Evolutionary conservation across 352 stramenopile species (phyloP).

Genomic region (Thalassiosira livingstoniorum): DNA sequence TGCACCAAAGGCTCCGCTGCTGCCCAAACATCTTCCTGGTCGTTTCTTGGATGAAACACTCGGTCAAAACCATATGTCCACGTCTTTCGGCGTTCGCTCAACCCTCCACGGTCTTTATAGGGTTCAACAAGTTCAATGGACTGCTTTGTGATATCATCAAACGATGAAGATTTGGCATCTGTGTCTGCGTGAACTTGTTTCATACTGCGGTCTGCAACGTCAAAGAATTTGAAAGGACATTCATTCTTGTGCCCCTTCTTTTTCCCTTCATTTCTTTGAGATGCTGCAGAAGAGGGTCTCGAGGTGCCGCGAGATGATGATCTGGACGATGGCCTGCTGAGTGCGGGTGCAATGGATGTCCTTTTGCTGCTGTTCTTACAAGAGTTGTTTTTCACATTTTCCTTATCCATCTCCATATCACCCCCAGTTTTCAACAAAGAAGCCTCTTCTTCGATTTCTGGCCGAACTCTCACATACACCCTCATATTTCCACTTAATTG

Average conservation of each 20-base stretch:
- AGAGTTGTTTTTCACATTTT: conserved; percentile 25
- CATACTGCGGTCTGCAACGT: conserved; percentile 59
- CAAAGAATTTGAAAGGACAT: conserved; percentile 68
- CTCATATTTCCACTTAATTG: conserved; percentile 97
- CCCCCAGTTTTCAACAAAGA: conserved; percentile 15
- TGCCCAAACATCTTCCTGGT: conserved; percentile 91
- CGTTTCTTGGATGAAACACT: conserved; percentile 68
- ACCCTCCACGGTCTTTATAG: conserved; percentile 83
- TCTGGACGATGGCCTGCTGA: conserved; percentile 3
- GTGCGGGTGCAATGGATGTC: no score
- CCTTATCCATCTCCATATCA: conserved; percentile 23
- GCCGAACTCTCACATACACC: conserved; percentile 94
- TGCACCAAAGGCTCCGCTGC: conserved; percentile 91
- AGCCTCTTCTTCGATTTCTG: conserved; percentile 79
- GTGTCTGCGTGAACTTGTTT: background rate
- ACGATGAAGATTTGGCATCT: conserved; percentile 84
- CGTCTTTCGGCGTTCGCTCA: conserved; percentile 71
- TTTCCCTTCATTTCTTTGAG: background rate
- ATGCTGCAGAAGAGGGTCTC: conserved; percentile 5
- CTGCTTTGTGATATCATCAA: conserved; percentile 91
- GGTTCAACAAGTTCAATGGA: conserved; percentile 89
- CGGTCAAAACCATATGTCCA: conserved; percentile 82
- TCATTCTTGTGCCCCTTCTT: conserved; percentile 19
- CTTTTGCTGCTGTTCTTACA: background rate
- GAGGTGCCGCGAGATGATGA: conserved; percentile 28